Conservation (phyloP, 805 yeast genomes). For the Saccharomycopsis sp. region DNA sequence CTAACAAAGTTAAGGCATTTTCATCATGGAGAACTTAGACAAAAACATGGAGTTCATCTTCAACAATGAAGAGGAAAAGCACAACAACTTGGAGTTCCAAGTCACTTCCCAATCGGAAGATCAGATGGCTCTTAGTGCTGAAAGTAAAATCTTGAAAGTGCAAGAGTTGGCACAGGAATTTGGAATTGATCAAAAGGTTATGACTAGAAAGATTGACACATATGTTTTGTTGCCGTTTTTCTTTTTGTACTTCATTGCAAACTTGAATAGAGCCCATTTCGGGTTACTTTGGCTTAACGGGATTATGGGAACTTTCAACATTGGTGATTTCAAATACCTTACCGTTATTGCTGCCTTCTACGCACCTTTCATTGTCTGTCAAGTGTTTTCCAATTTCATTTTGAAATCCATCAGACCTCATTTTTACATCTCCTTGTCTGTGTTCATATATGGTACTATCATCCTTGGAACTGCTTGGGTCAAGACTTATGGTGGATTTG, state of each 20-base stretch:
- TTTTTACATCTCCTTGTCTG: constrained; percentile 50
- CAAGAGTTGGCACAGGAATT: constrained; percentile 32
- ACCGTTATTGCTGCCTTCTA: constrained; percentile 61
- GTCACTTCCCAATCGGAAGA: not conserved
- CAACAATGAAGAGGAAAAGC: not conserved
- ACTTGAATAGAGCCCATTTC: constrained; percentile 66
- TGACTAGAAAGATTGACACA: constrained; percentile 55
- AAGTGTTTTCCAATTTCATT: constrained; percentile 55
- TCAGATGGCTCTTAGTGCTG: constrained; percentile 6
- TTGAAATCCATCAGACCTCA: constrained; percentile 56
- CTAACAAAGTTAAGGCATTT: no score
- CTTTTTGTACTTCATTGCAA: constrained; percentile 57
- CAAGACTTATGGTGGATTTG: constrained; percentile 47
- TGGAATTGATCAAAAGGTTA: constrained; percentile 41
- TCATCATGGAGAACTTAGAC: no score
- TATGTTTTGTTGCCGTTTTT: constrained; percentile 66
- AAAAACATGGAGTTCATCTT: not conserved
- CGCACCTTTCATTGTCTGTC: constrained; percentile 58
- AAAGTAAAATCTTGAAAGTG: constrained; percentile 19
- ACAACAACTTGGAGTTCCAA: not conserved
- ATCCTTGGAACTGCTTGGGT: constrained; percentile 60
- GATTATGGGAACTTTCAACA: constrained; percentile 41
- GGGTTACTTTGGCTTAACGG: constrained; percentile 66
- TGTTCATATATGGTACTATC: constrained; percentile 52
- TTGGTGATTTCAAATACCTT: constrained; percentile 51